Conservation (phyloP, 805 yeast genomes). For the Schwanniomyces occidentalis region DNA sequence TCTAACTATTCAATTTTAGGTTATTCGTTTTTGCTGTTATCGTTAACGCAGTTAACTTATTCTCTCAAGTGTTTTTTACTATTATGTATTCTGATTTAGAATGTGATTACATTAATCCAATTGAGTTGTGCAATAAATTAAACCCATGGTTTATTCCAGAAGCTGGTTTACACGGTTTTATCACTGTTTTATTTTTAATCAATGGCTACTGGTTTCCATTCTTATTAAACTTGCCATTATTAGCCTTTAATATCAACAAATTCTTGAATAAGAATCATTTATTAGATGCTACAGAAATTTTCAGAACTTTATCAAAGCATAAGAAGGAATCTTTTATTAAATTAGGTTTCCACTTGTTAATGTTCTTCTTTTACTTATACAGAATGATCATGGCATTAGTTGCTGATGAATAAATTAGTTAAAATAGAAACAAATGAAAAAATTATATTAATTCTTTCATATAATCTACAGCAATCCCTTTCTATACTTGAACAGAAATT, state of each 20-base stretch:
- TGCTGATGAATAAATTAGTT: conserved; percentile 47
- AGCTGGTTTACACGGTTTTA: conserved; percentile 75
- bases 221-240: conserved; percentile 76
- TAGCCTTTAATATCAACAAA: conserved; percentile 82
- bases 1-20: conserved; percentile 25
- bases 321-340: conserved; percentile 90
- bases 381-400: conserved; percentile 94
- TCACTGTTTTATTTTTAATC: conserved; percentile 69
- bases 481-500: no score
- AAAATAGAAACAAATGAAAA: no score
- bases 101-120: conserved; percentile 95
- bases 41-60: conserved; percentile 82
- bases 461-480: no score
- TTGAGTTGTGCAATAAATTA: conserved; percentile 90
- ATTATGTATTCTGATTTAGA: conserved; percentile 94
- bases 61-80: conserved; percentile 91
- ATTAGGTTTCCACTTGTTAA: conserved; percentile 82
- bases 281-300: conserved; percentile 96
- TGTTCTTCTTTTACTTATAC: conserved; percentile 95
- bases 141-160: conserved; percentile 90
- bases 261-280: conserved; percentile 77
- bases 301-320: conserved; percentile 89
- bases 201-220: conserved; percentile 93
- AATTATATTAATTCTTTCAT: no score
- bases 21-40: conserved; percentile 76